Evolutionary conservation across 768 basidiomycete genomes (phyloP).

Genomic region (Amanita jacksonii): DNA sequence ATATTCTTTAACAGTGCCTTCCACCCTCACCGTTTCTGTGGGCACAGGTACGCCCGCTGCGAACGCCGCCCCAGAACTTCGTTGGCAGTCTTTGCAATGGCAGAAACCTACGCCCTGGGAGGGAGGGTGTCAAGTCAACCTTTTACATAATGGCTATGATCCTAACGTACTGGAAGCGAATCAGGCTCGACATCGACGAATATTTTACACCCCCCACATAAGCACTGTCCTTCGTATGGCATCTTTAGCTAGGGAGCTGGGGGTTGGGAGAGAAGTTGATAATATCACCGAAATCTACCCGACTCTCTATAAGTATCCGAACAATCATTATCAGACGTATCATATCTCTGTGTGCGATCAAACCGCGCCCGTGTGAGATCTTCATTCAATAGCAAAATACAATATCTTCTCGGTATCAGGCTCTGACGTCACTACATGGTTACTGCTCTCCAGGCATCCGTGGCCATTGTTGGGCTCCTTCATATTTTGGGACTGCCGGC

Average conservation of each 20-base stretch:
- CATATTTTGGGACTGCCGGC: not conserved
- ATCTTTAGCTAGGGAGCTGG: not conserved
- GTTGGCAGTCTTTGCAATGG: constrained; percentile 5
- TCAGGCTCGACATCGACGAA: not conserved
- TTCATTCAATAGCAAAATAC: too few relatives aligned
- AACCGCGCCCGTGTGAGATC: too few relatives aligned
- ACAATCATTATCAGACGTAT: too few relatives aligned
- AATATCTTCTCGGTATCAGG: too few relatives aligned
- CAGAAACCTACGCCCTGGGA: not conserved
- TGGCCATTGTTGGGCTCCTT: constrained; percentile 5
- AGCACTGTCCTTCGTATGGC: constrained; percentile 5
- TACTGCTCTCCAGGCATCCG: not conserved
- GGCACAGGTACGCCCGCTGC: not conserved
- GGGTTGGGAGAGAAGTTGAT: too few relatives aligned
- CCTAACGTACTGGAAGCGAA: too few relatives aligned
- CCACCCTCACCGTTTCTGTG: not conserved
- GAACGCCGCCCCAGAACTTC: not conserved
- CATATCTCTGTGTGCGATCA: too few relatives aligned
- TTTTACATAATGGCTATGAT: too few relatives aligned
- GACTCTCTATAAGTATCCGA: too few relatives aligned
- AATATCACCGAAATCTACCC: too few relatives aligned
- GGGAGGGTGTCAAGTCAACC: too few relatives aligned
- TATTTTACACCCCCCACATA: constrained; percentile 3
- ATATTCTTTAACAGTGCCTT: not conserved
- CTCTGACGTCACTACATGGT: too few relatives aligned